Percentiles rank a stretch among this genome's conserved stretches.
phyloP scores from a whole-genome alignment of 805 yeast genomes.

The Candida maris region DNA sequence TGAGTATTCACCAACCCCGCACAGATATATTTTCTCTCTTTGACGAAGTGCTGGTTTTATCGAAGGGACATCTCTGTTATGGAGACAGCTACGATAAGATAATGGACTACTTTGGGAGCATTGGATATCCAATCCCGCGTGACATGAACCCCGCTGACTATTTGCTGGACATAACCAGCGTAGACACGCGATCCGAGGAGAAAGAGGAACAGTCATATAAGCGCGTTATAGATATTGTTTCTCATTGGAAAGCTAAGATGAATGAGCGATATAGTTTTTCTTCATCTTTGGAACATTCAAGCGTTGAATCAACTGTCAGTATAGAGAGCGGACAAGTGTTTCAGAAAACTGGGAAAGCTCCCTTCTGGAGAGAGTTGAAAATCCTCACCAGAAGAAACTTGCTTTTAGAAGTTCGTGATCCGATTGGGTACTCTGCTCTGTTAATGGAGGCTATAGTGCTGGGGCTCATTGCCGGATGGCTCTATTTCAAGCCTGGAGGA shows the following conservation, averaged over 20 bases:
- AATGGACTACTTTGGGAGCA: conserved; percentile 44
- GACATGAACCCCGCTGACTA: conserved; percentile 61
- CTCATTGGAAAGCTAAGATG: conserved; percentile 36
- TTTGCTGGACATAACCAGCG: conserved; percentile 53
- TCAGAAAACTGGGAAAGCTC: conserved; percentile 34
- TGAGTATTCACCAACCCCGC: conserved; percentile 83
- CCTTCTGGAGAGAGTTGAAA: conserved; percentile 38
- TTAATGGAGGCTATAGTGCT: conserved; percentile 43
- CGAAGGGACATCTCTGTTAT: conserved; percentile 52
- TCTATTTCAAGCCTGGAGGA: conserved; percentile 61
- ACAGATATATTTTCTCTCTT: conserved; percentile 68
- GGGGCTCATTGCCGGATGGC: conserved; percentile 71
- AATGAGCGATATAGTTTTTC: no score
- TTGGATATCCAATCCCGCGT: conserved; percentile 44
- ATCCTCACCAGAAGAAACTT: conserved; percentile 45
- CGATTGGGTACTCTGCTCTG: conserved; percentile 43
- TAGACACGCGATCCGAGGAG: conserved; percentile 43
- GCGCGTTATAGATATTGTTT: conserved; percentile 34
- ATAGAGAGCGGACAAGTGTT: conserved; percentile 6
- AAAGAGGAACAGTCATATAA: conserved; percentile 33
- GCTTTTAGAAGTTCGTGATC: conserved; percentile 48
- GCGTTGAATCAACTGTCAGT: background rate
- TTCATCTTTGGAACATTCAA: background rate
- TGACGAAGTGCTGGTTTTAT: conserved; percentile 63
- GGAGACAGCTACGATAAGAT: conserved; percentile 42